Percentiles rank a stretch among this genome's conserved stretches.
phyloP scores from a whole-genome alignment of 331 rosid species.

The Pyrus hybrid region DNA sequence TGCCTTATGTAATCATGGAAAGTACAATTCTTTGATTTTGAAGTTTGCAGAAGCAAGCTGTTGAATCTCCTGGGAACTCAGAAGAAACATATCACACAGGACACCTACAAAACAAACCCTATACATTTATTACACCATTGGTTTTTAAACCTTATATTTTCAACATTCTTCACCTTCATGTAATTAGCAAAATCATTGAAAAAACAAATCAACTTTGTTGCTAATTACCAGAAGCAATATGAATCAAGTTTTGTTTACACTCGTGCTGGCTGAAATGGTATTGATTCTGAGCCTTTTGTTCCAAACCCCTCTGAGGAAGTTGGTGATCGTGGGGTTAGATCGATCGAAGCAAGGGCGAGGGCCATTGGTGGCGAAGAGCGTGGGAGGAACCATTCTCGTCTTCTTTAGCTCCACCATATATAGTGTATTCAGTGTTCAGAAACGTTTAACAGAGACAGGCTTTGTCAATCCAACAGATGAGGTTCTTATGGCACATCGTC shows the following conservation, averaged over 20 bases:
- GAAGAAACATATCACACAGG: background rate
- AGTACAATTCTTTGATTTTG: constrained; percentile 35
- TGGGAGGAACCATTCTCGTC: constrained; percentile 46
- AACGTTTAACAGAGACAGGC: constrained; percentile 35
- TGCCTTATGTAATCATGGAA: background rate
- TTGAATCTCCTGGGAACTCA: background rate
- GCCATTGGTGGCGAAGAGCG: constrained; percentile 44
- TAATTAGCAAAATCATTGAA: background rate
- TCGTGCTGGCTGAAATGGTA: constrained; percentile 35
- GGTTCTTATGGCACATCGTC: constrained; percentile 34
- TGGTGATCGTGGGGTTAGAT: constrained; percentile 36
- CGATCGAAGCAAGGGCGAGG: constrained; percentile 46
- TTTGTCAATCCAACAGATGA: constrained; percentile 55
- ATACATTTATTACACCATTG: background rate
- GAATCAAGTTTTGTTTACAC: constrained; percentile 36
- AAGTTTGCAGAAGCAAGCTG: constrained; percentile 2
- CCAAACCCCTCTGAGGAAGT: constrained; percentile 39
- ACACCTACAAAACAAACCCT: background rate
- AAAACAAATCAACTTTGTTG: background rate
- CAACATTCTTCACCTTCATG: background rate
- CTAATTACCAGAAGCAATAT: constrained; percentile 12
- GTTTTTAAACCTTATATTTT: background rate
- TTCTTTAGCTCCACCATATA: constrained; percentile 40
- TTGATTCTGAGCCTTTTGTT: constrained; percentile 36
- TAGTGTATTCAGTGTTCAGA: constrained; percentile 19